phyloP scores from a whole-genome alignment of 2,329 filamentous ascomycete genomes.

The Neofusicoccum parvum region DNA sequence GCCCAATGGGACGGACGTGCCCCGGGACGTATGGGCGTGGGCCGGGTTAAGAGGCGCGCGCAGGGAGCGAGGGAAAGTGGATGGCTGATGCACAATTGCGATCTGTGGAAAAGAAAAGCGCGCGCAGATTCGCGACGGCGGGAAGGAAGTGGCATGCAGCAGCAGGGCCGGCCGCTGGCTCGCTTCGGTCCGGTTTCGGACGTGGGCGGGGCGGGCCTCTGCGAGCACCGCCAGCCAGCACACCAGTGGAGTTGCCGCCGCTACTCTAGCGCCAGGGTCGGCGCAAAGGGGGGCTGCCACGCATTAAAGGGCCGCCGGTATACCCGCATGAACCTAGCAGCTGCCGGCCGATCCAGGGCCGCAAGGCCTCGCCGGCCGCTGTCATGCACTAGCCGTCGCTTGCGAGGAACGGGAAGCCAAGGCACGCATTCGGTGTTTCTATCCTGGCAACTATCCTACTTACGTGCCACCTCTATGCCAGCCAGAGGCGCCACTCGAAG shows the following conservation, averaged over 20 bases:
- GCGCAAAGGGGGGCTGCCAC: no score
- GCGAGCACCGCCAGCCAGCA: neutral
- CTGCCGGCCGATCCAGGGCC: neutral
- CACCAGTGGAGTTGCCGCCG: neutral
- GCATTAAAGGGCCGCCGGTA: no score
- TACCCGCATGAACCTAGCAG: neutral
- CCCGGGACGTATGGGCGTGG: neutral
- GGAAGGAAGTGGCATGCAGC: slow-evolving; percentile 7
- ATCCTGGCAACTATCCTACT: slow-evolving; percentile 19
- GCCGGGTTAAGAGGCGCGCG: neutral
- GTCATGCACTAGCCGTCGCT: neutral
- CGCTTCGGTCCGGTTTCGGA: slow-evolving; percentile 19
- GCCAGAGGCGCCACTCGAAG: slow-evolving; percentile 8
- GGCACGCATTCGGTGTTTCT: slow-evolving; percentile 13
- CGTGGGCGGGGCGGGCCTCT: neutral
- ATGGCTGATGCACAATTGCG: slow-evolving; percentile 1
- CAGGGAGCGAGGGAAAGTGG: neutral
- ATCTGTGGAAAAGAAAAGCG: slow-evolving; percentile 1
- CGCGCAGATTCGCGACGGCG: slow-evolving; percentile 7
- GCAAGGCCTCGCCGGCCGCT: no score
- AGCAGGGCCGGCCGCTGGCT: neutral
- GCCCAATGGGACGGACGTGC: neutral
- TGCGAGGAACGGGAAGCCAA: neutral
- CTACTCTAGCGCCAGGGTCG: no score
- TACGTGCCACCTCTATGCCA: slow-evolving; percentile 13